These are phyloP conservation scores for Boletus tylopilopsis DNA, from an alignment of 768 basidiomycete genomes.

Conservation along the genomic window DNA sequence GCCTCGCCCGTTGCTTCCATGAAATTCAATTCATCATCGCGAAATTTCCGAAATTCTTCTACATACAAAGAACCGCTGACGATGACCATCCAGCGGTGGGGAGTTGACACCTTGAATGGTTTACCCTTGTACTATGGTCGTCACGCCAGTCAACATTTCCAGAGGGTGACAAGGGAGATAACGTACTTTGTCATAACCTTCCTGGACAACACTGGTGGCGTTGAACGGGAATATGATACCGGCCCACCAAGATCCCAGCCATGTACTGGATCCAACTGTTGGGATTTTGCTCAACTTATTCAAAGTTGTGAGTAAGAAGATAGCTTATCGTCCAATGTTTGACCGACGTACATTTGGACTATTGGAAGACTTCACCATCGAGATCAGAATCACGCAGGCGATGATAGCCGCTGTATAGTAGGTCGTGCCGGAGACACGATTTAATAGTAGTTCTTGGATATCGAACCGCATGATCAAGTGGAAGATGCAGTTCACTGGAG, in stretches of 20 bases:
- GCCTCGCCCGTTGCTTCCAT: slow-evolving; percentile 17
- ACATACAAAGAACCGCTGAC: slow-evolving; percentile 28
- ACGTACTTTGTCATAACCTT: slow-evolving; percentile 33
- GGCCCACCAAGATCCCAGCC: slow-evolving; percentile 29
- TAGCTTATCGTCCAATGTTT: no score
- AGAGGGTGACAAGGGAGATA: no score
- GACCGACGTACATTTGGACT: slow-evolving; percentile 1
- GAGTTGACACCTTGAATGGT: slow-evolving; percentile 29
- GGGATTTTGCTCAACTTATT: slow-evolving; percentile 30
- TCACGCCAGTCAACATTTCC: not conserved
- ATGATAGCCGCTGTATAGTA: not conserved
- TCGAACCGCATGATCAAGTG: not conserved
- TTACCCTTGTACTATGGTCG: slow-evolving; percentile 24
- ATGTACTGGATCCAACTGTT: slow-evolving; percentile 24
- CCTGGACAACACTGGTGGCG: slow-evolving; percentile 24
- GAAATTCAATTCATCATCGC: slow-evolving; percentile 39
- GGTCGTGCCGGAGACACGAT: not conserved
- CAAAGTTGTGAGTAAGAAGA: not conserved
- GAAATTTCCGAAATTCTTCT: slow-evolving; percentile 39
- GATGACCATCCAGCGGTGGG: slow-evolving; percentile 39
- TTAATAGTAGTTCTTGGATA: not conserved
- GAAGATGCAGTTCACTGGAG: no score
- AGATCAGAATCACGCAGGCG: not conserved
- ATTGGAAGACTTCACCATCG: not conserved
- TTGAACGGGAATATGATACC: slow-evolving; percentile 17